Evolutionary conservation across 2,329 filamentous ascomycete species (phyloP), one percentile per base, ranked within the genome.

Genomic region (Monilinia laxa): DNA sequence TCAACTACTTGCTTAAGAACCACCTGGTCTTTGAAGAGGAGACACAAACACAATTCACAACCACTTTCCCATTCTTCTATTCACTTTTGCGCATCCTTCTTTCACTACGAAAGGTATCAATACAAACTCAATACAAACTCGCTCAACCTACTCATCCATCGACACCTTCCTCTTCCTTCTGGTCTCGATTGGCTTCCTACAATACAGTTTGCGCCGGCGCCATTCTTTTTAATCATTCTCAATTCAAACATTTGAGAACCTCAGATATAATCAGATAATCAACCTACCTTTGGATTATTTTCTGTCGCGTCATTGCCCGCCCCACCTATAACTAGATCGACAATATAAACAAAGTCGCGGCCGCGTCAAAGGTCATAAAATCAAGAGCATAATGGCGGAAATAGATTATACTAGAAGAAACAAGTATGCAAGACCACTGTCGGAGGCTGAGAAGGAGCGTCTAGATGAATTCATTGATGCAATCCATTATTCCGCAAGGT

Each of bases 401-500:
- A 68, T 73, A 66, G 94, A 98, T 80, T 86, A 86, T 73, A 89
- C 83, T 74, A 88, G 94, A 78, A 91, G 94, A 77, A 98, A 98
- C 82, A 90, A 91, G 81, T 86, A 87, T 77, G 91, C 95, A 53
- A 88, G 94, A 69, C 85, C 89, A 70, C 81, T 99, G 67, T 87
- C 89, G 42, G 92, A 97, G 70, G 81, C 84, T 23, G 95, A 99
- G 83, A 88, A 90, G 71, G 87, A 90, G 72, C 87, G 90, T 68
- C 83, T 99, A 68, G 92, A 97, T 69, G 93, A 98, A 78, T 98
- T 91, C 77, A 87, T 95, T 72, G 93, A 98, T 75, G 87, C 87
- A 42, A 99, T 99, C 74, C 93, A 98, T 80, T 99, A 99, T 81
- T 98, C 94, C 63, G 87, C 91, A 70, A 87, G 93, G 93, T 96